Evolutionary conservation across 192 early-diverging fungal genomes (phyloP).

Genomic region (Thamnidium elegans): DNA sequence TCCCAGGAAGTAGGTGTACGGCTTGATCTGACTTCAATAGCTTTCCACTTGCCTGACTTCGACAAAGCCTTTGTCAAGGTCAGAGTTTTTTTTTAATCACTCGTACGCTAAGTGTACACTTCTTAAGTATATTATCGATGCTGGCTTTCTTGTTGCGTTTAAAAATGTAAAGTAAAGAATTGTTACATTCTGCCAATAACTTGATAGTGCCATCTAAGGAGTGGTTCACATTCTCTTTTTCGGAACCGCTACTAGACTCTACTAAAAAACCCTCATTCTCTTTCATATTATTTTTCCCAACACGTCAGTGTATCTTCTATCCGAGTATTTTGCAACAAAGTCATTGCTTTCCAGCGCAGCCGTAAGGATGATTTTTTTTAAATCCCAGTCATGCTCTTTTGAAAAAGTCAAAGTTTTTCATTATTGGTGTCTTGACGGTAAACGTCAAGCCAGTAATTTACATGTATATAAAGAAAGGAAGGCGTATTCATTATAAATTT

Average conservation of each 20-base stretch:
- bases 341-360: too few relatives aligned
- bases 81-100: neutral
- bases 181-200: constrained; percentile 2
- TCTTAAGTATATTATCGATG: neutral
- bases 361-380: too few relatives aligned
- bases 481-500: too few relatives aligned
- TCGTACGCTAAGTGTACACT: constrained; percentile 1
- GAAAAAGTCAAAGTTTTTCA: too few relatives aligned
- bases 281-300: constrained; percentile 5
- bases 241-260: constrained; percentile 1
- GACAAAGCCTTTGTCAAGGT: neutral
- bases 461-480: too few relatives aligned
- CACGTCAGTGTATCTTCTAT: constrained; percentile 1
- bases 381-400: too few relatives aligned
- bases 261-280: neutral
- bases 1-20: constrained; percentile 3
- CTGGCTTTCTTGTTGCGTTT: constrained; percentile 2
- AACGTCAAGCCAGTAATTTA: too few relatives aligned
- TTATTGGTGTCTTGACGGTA: too few relatives aligned
- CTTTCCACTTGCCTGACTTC: neutral
- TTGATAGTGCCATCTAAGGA: constrained; percentile 10
- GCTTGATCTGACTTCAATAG: constrained; percentile 3
- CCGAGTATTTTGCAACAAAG: neutral
- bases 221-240: neutral
- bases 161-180: neutral